Evolutionary conservation across 179 eudicot genomes (phyloP).

Genomic region (Sideroxylon spinosum): DNA sequence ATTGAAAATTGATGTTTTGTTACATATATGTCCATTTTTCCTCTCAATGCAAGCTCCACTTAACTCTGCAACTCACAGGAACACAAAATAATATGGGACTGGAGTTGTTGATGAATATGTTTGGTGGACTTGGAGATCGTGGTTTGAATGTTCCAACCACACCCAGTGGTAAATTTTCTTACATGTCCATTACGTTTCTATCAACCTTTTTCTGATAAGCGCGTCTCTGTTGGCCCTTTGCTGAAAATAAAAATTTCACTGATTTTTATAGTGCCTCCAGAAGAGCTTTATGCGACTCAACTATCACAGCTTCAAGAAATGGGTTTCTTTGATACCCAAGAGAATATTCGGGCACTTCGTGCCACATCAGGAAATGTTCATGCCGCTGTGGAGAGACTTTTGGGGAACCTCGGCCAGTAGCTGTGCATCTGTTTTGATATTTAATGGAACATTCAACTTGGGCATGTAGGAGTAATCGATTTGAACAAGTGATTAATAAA

Average conservation of each 20-base stretch:
- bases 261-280: slow-evolving; percentile 68
- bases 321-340: slow-evolving; percentile 89
- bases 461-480: slow-evolving; percentile 18
- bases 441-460: slow-evolving; percentile 1
- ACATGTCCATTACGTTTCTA: neutral
- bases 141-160: slow-evolving; percentile 52
- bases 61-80: slow-evolving; percentile 33
- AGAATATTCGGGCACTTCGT: slow-evolving; percentile 78
- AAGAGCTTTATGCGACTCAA: slow-evolving; percentile 90
- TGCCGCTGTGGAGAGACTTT: slow-evolving; percentile 91
- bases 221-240: neutral
- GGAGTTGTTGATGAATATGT: slow-evolving; percentile 91
- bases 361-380: slow-evolving; percentile 92
- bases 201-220: neutral
- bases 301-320: slow-evolving; percentile 92
- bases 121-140: slow-evolving; percentile 88
- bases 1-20: neutral
- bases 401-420: slow-evolving; percentile 73
- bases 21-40: slow-evolving; percentile 3
- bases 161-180: slow-evolving; percentile 42
- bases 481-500: slow-evolving; percentile 26
- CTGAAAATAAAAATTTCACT: neutral
- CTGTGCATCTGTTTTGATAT: neutral
- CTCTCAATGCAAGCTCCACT: neutral
- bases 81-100: slow-evolving; percentile 59